Base-by-base conservation (phyloP, 108 stramenopile genomes). In the Nannochloropsis gaditana region DNA sequence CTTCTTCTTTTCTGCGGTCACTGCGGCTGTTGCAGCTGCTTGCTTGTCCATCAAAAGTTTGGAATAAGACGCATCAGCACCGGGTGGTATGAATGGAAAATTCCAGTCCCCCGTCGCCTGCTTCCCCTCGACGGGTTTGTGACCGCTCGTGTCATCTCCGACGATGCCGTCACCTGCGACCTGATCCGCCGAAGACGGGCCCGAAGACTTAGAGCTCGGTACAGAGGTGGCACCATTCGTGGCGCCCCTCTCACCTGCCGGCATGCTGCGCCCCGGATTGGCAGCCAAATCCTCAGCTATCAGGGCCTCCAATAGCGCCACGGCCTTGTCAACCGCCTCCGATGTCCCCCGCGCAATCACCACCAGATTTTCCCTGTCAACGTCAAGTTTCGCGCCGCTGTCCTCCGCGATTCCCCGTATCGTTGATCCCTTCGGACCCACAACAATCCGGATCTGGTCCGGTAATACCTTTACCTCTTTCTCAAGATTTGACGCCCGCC, bases 301-400 rank as follows among this genome's bases (percentile, higher is more conserved):
- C 4, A 73, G 15, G 19, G 59, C 59, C n/a, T 73, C 19, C 3
- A 73, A 15, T 5, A 73, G 59, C 8, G 5, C 59, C 19, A 73
- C 59, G 59, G 59, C 59, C 59, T 73, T 73, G 5, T 73, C 59
- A 73, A 73, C 59, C n/a, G 59, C 59, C 59, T 73, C 59, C 59
- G 59, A 15, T n/a, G 15, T 73, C 59, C 59, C 59, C 59, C 59
- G 15, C 59, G n/a, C 59, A 15, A 73, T n/a, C 8, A 73, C 59
- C 2, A 73, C 59, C 59, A 73, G n/a, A 15, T n/a, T 73, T n/a
- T 73, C 59, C 59, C 59, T 15, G n/a, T 73, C n/a, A 1, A 73
- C 59, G n/a, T 73, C 59, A 8, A 73, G 15, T n/a, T 73, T 73
- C 6, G 59, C 59, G 19, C 59, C 59, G n/a, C 59, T 73, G 19